Conservation (phyloP, 169 alveolate genomes). For the Plasmodium fragile region DNA sequence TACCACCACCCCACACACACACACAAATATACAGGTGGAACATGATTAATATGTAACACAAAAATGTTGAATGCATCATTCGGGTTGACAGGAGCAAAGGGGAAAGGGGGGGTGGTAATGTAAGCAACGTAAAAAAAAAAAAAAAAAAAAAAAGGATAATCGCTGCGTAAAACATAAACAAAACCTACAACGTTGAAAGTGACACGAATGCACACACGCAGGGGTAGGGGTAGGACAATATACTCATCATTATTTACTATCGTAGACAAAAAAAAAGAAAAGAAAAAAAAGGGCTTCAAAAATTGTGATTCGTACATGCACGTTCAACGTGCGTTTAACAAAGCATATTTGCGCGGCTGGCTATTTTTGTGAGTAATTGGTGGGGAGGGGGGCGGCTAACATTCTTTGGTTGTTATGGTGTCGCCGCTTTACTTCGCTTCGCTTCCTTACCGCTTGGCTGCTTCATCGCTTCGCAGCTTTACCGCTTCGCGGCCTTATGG, state of each 20-base stretch:
- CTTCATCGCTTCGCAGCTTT: no score
- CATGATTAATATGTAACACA: background rate
- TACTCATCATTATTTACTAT: background rate
- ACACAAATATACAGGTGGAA: background rate
- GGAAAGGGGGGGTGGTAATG: background rate
- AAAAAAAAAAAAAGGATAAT: constrained; percentile 78
- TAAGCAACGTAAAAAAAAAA: constrained; percentile 62
- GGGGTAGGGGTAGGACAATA: background rate
- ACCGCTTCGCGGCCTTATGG: background rate
- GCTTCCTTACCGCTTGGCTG: background rate
- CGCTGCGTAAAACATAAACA: background rate
- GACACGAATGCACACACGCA: background rate
- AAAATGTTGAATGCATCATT: background rate
- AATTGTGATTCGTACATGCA: background rate
- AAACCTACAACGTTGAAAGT: background rate
- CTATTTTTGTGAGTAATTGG: background rate
- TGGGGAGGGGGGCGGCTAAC: background rate
- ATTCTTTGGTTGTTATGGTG: background rate
- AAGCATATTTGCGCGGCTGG: background rate
- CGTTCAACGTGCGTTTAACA: background rate
- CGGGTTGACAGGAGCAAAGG: no score
- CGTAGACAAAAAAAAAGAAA: background rate
- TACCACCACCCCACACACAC: background rate
- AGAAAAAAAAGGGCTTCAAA: background rate
- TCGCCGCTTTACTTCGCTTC: background rate